Percentiles rank a stretch among this genome's conserved stretches.
Conservation (phyloP, 2,329 filamentous ascomycete genomes). For the Penicillium sp. region DNA sequence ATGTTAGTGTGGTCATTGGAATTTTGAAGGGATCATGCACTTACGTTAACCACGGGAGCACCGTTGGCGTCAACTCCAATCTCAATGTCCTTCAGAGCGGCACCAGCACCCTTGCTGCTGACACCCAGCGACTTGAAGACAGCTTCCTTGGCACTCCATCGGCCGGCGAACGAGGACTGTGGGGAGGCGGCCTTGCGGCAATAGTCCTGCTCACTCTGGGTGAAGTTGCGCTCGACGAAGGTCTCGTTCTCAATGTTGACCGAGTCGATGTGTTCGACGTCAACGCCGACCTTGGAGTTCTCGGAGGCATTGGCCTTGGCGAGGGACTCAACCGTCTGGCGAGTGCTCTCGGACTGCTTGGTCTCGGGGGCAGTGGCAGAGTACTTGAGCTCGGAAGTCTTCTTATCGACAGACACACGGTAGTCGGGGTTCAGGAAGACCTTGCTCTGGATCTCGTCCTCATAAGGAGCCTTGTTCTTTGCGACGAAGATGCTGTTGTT, state of each 20-base stretch:
- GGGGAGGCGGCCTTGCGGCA: constrained; percentile 76
- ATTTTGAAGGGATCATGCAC: constrained; percentile 35
- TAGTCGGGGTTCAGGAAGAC: constrained; percentile 94
- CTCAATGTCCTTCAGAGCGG: constrained; percentile 91
- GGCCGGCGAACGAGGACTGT: constrained; percentile 87
- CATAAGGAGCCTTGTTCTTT: constrained; percentile 88
- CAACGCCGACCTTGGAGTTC: constrained; percentile 83
- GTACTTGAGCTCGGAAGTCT: constrained; percentile 75
- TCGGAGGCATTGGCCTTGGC: constrained; percentile 62
- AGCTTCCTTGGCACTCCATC: constrained; percentile 97
- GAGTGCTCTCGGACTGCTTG: constrained; percentile 62
- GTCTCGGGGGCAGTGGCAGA: constrained; percentile 66
- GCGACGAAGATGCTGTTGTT: constrained; percentile 98
- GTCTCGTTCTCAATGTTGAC: constrained; percentile 94
- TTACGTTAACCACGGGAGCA: constrained; percentile 80
- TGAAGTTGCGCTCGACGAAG: constrained; percentile 95
- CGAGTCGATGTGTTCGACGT: constrained; percentile 83
- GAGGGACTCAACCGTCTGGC: constrained; percentile 73
- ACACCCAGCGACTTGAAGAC: constrained; percentile 97
- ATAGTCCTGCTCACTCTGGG: constrained; percentile 76
- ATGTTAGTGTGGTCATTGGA: constrained; percentile 18
- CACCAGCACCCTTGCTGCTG: constrained; percentile 79
- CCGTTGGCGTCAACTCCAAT: constrained; percentile 78
- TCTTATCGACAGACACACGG: constrained; percentile 81
- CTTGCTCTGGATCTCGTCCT: constrained; percentile 77